A percentile compares a stretch with the other conserved stretches of the same genome.
Conservation (phyloP, 306 rosid genomes). For the Casuarina glauca region DNA sequence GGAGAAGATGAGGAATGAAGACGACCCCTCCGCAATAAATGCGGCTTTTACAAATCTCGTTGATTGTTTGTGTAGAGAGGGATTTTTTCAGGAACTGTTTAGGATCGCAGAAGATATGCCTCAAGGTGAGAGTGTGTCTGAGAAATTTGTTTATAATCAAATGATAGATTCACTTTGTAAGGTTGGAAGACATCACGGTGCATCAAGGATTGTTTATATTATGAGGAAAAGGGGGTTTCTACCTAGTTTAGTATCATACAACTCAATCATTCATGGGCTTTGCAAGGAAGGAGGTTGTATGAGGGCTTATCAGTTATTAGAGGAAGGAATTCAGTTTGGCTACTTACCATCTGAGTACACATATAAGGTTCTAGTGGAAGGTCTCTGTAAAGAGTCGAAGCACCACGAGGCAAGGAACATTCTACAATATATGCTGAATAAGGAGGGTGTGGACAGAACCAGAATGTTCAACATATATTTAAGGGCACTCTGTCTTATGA, state of each 20-base stretch:
- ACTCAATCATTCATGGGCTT: constrained; percentile 72
- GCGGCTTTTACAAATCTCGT: constrained; percentile 68
- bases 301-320: constrained; percentile 79
- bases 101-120: constrained; percentile 68
- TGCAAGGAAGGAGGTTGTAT: constrained; percentile 73
- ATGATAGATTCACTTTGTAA: constrained; percentile 90
- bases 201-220: constrained; percentile 69
- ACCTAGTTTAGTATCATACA: constrained; percentile 59
- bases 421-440: constrained; percentile 57
- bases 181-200: constrained; percentile 62
- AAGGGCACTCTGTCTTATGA: constrained; percentile 64
- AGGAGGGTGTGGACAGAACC: constrained; percentile 58
- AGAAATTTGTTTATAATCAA: constrained; percentile 62
- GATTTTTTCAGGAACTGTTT: constrained; percentile 64
- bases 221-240: constrained; percentile 66
- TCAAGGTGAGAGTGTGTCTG: constrained; percentile 42
- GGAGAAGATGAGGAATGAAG: constrained; percentile 61
- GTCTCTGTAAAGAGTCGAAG: constrained; percentile 55
- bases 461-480: constrained; percentile 77
- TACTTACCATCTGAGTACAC: constrained; percentile 63
- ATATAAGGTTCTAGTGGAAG: constrained; percentile 62
- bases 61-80: constrained; percentile 65
- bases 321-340: constrained; percentile 67
- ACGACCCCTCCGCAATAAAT: constrained; percentile 38
- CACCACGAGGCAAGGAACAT: constrained; percentile 61